These are phyloP conservation scores for Hyaloscypha finlandica DNA, from an alignment of 495 filamentous ascomycete genomes.

Conservation along the genomic window DNA sequence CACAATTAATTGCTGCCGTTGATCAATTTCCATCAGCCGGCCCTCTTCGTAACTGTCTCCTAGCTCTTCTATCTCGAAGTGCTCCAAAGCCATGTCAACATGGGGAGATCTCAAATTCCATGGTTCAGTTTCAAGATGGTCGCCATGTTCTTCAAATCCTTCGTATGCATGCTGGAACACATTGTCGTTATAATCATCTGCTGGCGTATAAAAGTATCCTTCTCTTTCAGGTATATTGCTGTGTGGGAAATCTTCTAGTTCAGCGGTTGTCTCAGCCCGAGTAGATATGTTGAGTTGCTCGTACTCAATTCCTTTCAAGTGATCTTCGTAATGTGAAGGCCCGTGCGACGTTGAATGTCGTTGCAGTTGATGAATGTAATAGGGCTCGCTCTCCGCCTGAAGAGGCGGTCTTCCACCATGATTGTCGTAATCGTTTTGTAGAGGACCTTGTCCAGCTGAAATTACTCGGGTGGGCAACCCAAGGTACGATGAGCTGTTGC, in stretches of 20 bases:
- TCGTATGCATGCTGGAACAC: not conserved
- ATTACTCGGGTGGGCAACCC: conserved; percentile 8
- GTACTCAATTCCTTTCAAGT: not conserved
- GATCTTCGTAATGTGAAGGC: not conserved
- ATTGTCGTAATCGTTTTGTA: not conserved
- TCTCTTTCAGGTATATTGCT: not conserved
- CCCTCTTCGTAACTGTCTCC: not conserved
- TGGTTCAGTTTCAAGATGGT: not conserved
- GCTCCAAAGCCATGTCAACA: not conserved
- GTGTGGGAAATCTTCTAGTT: not conserved
- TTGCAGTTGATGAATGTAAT: conserved; percentile 11
- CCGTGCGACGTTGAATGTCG: not conserved
- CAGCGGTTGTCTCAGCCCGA: not conserved
- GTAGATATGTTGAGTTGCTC: not conserved
- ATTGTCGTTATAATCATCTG: not conserved
- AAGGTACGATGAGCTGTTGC: not conserved
- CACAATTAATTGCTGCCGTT: not conserved
- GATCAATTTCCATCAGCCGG: not conserved
- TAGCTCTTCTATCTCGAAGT: not conserved
- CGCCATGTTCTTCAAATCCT: not conserved
- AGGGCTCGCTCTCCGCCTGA: not conserved
- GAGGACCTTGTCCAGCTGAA: not conserved
- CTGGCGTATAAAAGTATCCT: not conserved
- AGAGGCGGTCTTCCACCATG: not conserved
- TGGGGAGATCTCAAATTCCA: not conserved